Evolutionary conservation across 2,329 filamentous ascomycete species (phyloP).

Genomic region (Verticillium nubilum): DNA sequence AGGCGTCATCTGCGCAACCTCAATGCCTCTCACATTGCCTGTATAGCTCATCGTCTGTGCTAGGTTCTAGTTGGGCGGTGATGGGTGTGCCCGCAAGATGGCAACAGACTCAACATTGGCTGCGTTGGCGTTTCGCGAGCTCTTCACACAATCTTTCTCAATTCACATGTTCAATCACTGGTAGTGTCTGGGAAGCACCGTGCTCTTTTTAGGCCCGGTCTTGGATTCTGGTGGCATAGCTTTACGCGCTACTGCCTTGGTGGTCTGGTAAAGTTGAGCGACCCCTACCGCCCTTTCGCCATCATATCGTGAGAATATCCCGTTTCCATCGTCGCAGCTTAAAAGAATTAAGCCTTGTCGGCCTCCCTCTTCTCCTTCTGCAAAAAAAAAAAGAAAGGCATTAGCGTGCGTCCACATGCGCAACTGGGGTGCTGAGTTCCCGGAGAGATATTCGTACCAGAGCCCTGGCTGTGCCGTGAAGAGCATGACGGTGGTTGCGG

Average conservation of each 20-base stretch:
- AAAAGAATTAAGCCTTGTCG: background rate
- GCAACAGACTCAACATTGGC: too few relatives aligned
- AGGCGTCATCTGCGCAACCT: too few relatives aligned
- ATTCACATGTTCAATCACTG: background rate
- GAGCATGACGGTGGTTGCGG: slow-evolving; percentile 99
- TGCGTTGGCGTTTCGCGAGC: background rate
- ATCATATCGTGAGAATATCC: background rate
- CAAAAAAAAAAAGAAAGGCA: background rate
- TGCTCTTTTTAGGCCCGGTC: background rate
- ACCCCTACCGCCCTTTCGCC: background rate
- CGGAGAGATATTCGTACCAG: slow-evolving; percentile 58
- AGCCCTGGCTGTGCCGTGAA: slow-evolving; percentile 97
- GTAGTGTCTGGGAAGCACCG: background rate
- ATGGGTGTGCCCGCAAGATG: too few relatives aligned
- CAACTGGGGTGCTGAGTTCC: slow-evolving; percentile 12
- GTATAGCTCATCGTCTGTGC: too few relatives aligned
- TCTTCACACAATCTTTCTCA: background rate
- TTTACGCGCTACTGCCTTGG: background rate
- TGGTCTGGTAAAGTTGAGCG: background rate
- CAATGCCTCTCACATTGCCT: too few relatives aligned
- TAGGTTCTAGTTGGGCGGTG: too few relatives aligned
- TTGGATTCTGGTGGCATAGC: background rate
- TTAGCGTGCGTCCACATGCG: slow-evolving; percentile 16
- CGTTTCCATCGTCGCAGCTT: background rate
- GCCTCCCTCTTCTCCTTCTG: slow-evolving; percentile 1